Evolutionary conservation across 1,139 yeast genomes (phyloP), one percentile per base, ranked within the genome.

Genomic region (Candida tetrigidarum): DNA sequence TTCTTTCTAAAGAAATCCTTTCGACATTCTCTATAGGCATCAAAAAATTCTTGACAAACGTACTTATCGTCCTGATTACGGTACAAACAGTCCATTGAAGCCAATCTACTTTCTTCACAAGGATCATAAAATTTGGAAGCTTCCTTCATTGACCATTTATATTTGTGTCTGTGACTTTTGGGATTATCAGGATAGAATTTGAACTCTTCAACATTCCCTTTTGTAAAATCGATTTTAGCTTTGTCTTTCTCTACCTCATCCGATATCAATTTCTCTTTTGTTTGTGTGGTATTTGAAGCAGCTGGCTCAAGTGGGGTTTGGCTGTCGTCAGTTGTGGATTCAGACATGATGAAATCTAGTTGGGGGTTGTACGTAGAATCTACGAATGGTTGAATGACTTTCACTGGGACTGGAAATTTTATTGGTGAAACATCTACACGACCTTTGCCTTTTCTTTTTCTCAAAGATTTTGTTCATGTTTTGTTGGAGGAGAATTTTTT

Each of bases 101-200:
- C 93, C 61, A 83, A 85, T 18, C 97, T 77, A 37, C 96, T 86
- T 59, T 90, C 92, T 46, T 85, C 87, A 64, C 99, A 93, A 0
- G 99, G 98, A 60, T 93, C 97, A 59, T 86, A 92, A 63, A 78
- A 93, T 62, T 86, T 83, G 5, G 96, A 84, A 2, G 96, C 87
- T 36, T 81, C 91, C 57, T 92, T 91, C 62, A 74, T 67, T 4
- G 78, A 64, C 72, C 84, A 84, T 46, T 78, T 69, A 51, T 80
- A 79, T 55, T 82, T 80, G 59, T 83, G 89, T 25, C 78, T 67
- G 49, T 81, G 78, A 48, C 77, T 77, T 12, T 83, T 77, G 4
- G 92, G 92, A 44, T 83, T 81, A 54, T 91, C 98, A 0, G 98
- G 98, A 57, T 88, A 91, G 60, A 83, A 89, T 58, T 83, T 83